Base-by-base conservation (phyloP, 2,329 filamentous ascomycete species). In the Acrodontium crateriforme region DNA sequence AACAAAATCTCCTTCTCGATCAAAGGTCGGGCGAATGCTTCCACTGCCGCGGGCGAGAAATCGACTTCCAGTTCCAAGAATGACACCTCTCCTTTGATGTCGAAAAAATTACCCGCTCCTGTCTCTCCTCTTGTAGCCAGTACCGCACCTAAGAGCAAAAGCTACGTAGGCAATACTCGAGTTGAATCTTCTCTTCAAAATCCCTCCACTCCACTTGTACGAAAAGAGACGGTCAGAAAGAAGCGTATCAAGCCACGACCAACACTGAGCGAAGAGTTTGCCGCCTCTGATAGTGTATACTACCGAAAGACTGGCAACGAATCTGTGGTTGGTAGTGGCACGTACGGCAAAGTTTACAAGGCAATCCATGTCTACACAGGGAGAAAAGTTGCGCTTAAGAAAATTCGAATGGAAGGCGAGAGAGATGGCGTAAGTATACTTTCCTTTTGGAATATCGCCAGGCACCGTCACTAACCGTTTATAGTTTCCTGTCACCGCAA, bases 261-360 rank as follows among this genome's bases (percentile, higher is more conserved):
- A 2, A 69, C 63, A 4, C 59, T 95, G 2, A 59, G 76, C 0
- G 59, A 73, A 14, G 81, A 93, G 17, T 71, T 87, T 43, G 71
- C 74, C 8, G 62, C 66, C 5, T 92, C 85, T 0, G 78, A 87
- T 24, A 94, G 85, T 1, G 84, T 95, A 3, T 95, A 91, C 55
- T 93, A 78, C 58, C 70, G 87, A 38, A 95, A 94, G 50, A 85
- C 85, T 2, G 87, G 87, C n/a, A 93, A 95, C 43, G 87, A 92
- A 51, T 95, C 87, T 1, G 87, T 95, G 0, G 78, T 95, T 12
- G 87, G 87, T 10, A 92, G 87, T 23, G 87, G 87, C 8, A 95
- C 87, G 1, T 95, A 94, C 45, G 89, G 83, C 28, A 92, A 92
- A 53, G 84, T 93, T 4, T 93, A 91, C 63, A 92, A 92, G 52